Evolutionary conservation across 2,329 filamentous ascomycete species (phyloP).

Genomic region (Venturia oleaginea): DNA sequence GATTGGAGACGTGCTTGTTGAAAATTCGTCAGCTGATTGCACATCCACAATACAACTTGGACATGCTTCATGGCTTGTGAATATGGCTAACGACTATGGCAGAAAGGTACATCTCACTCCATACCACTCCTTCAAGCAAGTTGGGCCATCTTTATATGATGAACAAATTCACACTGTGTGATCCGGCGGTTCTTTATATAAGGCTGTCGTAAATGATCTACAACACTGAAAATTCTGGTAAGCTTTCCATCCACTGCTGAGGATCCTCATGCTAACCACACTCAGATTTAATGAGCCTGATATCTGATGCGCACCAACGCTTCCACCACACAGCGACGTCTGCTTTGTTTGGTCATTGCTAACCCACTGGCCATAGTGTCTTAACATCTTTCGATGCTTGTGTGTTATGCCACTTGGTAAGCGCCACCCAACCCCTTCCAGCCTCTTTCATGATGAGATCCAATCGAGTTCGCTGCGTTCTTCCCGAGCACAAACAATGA

Average conservation of each 20-base stretch:
- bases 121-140: conserved; percentile 8
- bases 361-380: neutral
- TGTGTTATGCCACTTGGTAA: neutral
- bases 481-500: conserved; percentile 51
- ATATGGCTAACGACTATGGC: conserved; percentile 17
- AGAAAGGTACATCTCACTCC: conserved; percentile 13
- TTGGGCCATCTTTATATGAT: conserved; percentile 45
- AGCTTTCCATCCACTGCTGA: conserved; percentile 13
- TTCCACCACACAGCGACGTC: neutral
- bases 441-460: conserved; percentile 45
- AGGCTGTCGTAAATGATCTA: conserved; percentile 44
- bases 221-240: conserved; percentile 58
- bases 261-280: conserved; percentile 19
- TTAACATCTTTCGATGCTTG: neutral
- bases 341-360: neutral
- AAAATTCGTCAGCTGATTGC: conserved; percentile 57
- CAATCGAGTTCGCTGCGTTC: conserved; percentile 54
- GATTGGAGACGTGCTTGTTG: conserved; percentile 52
- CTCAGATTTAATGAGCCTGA: conserved; percentile 23
- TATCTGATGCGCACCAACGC: conserved; percentile 24
- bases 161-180: conserved; percentile 65
- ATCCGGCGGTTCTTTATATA: conserved; percentile 43
- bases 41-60: conserved; percentile 10
- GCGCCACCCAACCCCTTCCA: conserved; percentile 12
- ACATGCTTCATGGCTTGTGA: conserved; percentile 11